These are phyloP conservation scores for Solanum dulcamara DNA, from an alignment of 257 asterid genomes.

Conservation along the genomic window DNA sequence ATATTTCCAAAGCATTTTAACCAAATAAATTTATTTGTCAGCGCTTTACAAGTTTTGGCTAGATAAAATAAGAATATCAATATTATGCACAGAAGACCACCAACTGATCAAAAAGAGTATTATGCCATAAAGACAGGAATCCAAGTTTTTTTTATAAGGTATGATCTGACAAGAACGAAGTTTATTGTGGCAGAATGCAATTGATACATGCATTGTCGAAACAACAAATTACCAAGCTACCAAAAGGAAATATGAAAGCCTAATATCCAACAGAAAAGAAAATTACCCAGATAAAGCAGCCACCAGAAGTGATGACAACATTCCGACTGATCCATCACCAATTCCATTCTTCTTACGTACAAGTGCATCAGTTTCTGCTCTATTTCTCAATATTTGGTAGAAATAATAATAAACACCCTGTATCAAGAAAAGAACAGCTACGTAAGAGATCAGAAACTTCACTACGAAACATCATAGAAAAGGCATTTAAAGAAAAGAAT, in stretches of 20 bases:
- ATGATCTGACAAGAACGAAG: not conserved
- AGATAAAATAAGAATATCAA: not conserved
- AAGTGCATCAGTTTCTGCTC: slow-evolving; percentile 63
- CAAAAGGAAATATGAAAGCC: not conserved
- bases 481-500: not conserved
- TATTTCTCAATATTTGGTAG: slow-evolving; percentile 29
- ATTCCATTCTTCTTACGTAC: slow-evolving; percentile 51
- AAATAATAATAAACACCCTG: slow-evolving; percentile 98
- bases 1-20: not conserved
- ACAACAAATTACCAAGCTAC: not conserved
- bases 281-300: slow-evolving; percentile 91
- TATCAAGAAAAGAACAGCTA: slow-evolving; percentile 33
- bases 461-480: not conserved
- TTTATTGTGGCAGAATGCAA: not conserved
- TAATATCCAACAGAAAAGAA: not conserved
- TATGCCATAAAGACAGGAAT: not conserved
- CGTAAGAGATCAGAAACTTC: not conserved
- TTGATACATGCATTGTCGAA: not conserved
- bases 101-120: not conserved
- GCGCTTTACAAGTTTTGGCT: not conserved
- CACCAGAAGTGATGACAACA: slow-evolving; percentile 80
- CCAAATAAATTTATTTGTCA: not conserved
- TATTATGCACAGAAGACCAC: not conserved
- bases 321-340: slow-evolving; percentile 97
- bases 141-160: not conserved